A percentile compares a stretch with the other conserved stretches of the same genome.
Evolutionary conservation across 2,329 filamentous ascomycete species (phyloP).

Genomic region (Sporothrix humicola): DNA sequence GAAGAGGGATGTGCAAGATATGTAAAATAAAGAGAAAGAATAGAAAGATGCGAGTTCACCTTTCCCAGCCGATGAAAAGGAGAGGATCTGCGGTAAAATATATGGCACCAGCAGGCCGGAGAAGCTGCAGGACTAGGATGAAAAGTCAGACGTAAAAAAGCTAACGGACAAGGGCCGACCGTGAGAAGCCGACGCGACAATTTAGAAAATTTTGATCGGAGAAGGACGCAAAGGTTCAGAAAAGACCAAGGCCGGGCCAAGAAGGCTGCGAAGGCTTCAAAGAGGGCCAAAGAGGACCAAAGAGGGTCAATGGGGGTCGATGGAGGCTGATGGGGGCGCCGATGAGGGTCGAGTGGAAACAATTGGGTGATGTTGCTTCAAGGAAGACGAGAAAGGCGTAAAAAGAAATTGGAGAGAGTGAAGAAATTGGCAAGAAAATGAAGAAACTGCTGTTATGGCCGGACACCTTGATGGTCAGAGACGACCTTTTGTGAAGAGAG

Average conservation of each 20-base stretch:
- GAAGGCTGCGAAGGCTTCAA: background rate
- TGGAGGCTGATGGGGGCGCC: constrained; percentile 7
- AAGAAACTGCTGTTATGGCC: constrained; percentile 18
- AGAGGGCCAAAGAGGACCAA: background rate
- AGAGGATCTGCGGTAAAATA: constrained; percentile 30
- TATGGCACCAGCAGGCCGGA: constrained; percentile 16
- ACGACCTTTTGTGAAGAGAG: background rate
- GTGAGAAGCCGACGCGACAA: background rate
- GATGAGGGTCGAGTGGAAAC: constrained; percentile 14
- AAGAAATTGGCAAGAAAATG: constrained; percentile 4
- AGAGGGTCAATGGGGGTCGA: constrained; percentile 6
- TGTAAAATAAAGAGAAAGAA: background rate
- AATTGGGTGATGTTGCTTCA: background rate
- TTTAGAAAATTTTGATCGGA: background rate
- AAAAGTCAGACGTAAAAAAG: too few relatives aligned
- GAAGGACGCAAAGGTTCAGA: constrained; percentile 4
- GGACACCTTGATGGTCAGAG: constrained; percentile 28
- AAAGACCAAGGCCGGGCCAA: background rate
- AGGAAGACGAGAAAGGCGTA: too few relatives aligned
- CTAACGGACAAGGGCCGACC: background rate
- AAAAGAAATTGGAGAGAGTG: too few relatives aligned
- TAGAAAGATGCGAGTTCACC: constrained; percentile 16
- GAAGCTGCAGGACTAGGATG: background rate
- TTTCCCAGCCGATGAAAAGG: constrained; percentile 11
- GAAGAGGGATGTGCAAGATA: background rate